Percentiles rank a stretch among this genome's conserved stretches.
Evolutionary conservation across 139 green algal genomes (phyloP).

Genomic region (Desmodesmus armatus): DNA sequence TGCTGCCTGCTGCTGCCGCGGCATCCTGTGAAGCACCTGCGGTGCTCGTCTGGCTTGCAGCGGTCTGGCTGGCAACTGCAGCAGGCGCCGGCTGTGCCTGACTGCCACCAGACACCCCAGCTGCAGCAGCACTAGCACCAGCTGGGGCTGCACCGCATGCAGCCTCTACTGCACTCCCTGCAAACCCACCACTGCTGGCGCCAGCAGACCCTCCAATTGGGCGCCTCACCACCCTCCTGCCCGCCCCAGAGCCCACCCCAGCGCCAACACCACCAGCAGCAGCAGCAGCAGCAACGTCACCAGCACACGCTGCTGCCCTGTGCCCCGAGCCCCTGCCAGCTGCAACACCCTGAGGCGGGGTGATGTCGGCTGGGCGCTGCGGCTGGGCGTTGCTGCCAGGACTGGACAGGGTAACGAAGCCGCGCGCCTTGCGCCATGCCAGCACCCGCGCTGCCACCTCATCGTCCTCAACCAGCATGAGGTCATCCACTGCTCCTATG

Average conservation of each 20-base stretch:
- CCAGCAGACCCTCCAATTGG: neutral
- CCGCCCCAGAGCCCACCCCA: neutral
- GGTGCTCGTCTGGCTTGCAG: too few relatives aligned
- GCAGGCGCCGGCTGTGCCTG: neutral
- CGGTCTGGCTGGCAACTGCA: neutral
- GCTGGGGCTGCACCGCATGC: neutral
- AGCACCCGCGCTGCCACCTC: conserved; percentile 15
- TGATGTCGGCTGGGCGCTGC: conserved; percentile 14
- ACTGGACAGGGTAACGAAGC: neutral
- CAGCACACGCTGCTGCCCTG: neutral
- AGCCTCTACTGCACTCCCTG: neutral
- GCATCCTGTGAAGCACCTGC: too few relatives aligned
- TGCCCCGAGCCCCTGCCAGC: neutral
- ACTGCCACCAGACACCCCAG: neutral
- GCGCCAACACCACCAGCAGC: neutral
- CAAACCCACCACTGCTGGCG: neutral
- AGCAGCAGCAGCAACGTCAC: neutral
- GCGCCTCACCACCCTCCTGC: neutral
- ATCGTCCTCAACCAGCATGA: conserved; percentile 44
- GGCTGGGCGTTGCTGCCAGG: neutral
- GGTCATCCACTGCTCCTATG: conserved; percentile 39
- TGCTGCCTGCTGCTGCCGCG: neutral
- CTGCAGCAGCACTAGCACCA: neutral
- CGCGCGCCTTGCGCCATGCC: conserved; percentile 25
- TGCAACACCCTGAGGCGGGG: neutral